Conservation (phyloP, 495 filamentous ascomycete species). For the Beverwykella pulmonaria region DNA sequence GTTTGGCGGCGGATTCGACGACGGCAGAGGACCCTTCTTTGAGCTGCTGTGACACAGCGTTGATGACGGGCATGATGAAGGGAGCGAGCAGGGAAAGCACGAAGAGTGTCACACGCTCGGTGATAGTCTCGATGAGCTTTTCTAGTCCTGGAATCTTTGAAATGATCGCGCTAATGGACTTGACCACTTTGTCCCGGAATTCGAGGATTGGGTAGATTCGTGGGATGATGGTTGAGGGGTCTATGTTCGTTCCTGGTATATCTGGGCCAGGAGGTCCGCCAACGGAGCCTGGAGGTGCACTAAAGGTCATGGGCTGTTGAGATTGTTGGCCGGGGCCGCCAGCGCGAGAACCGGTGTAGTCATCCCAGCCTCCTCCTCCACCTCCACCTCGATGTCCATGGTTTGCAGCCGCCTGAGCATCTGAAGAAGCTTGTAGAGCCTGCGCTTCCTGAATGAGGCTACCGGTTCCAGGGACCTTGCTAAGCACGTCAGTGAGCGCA, state of each 20-base stretch:
- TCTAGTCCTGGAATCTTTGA: constrained; percentile 92
- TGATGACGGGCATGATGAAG: constrained; percentile 87
- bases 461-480: constrained; percentile 77
- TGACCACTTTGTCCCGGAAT: constrained; percentile 92
- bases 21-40: constrained; percentile 82
- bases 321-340: constrained; percentile 11
- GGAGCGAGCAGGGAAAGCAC: constrained; percentile 86
- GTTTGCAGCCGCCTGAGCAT: constrained; percentile 63
- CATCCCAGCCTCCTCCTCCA: constrained; percentile 34
- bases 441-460: constrained; percentile 77
- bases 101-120: constrained; percentile 87
- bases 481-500: constrained; percentile 71
- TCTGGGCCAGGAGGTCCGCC: constrained; percentile 54
- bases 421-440: constrained; percentile 71
- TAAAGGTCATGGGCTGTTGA: constrained; percentile 43
- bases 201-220: constrained; percentile 94
- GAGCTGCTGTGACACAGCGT: constrained; percentile 75
- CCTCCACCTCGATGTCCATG: constrained; percentile 14
- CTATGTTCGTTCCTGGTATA: constrained; percentile 78
- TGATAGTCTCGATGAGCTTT: constrained; percentile 82
- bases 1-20: constrained; percentile 75
- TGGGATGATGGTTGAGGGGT: constrained; percentile 75
- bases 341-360: constrained; percentile 40
- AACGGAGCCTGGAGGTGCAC: constrained; percentile 53
- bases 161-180: constrained; percentile 76